These are phyloP conservation scores for Penicillium sp. DNA, from an alignment of 2,329 filamentous ascomycete species.

Conservation along the genomic window DNA sequence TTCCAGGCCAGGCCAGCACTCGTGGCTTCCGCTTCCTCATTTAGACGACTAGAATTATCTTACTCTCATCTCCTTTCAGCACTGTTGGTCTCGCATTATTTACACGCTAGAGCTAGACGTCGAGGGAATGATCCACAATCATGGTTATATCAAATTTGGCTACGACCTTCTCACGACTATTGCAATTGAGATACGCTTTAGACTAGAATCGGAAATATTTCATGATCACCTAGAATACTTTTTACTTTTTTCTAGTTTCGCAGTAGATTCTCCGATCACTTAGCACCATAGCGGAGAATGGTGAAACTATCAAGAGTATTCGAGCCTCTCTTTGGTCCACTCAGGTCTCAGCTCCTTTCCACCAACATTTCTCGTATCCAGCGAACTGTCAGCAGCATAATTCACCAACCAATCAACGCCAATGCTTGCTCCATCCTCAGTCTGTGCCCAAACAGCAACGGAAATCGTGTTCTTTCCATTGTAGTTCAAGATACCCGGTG, in stretches of 20 bases:
- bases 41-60: conserved; percentile 29
- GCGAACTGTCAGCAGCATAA: conserved; percentile 58
- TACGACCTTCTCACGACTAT: not conserved
- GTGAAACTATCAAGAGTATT: conserved; percentile 35
- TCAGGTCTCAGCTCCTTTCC: conserved; percentile 49
- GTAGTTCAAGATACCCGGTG: conserved; percentile 63
- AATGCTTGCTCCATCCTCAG: conserved; percentile 55
- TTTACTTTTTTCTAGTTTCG: not conserved
- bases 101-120: not conserved
- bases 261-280: no score
- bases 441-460: conserved; percentile 65
- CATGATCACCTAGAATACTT: not conserved
- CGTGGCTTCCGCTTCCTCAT: conserved; percentile 71
- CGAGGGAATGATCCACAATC: not conserved
- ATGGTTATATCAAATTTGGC: not conserved
- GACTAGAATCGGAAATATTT: not conserved
- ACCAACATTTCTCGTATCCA: conserved; percentile 37
- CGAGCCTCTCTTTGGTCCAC: conserved; percentile 49
- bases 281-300: not conserved
- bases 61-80: not conserved
- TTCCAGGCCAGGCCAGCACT: conserved; percentile 58
- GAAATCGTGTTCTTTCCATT: conserved; percentile 62
- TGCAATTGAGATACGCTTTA: not conserved
- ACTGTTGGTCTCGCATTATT: not conserved
- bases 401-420: conserved; percentile 58